phyloP scores from a whole-genome alignment of 495 filamentous ascomycete genomes.

The Parmelia sp. region DNA sequence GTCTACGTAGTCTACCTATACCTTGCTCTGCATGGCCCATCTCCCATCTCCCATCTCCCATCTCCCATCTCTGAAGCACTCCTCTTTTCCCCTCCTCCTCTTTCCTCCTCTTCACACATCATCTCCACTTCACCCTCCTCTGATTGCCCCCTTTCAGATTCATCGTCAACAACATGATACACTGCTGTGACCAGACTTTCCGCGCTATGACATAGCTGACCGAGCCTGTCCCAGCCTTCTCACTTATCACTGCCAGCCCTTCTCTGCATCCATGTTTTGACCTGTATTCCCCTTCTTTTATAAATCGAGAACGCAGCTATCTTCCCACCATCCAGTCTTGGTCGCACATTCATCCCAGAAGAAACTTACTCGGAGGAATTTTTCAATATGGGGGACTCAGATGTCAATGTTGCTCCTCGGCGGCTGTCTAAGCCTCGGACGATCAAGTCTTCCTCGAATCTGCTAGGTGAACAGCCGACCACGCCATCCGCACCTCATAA shows the following conservation, averaged over 20 bases:
- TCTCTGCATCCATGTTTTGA: background rate
- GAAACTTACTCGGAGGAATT: background rate
- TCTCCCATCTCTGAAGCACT: background rate
- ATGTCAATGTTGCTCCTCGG: conserved; percentile 9
- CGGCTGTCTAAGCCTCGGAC: conserved; percentile 15
- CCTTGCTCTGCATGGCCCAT: background rate
- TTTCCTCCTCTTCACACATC: background rate
- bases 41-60: background rate
- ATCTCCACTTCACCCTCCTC: background rate
- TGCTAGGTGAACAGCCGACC: conserved; percentile 12
- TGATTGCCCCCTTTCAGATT: background rate
- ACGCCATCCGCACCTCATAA: conserved; percentile 18
- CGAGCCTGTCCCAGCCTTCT: background rate
- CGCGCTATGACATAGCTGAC: background rate
- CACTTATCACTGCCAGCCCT: background rate
- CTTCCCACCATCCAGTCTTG: background rate
- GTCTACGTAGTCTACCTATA: too few species aligned
- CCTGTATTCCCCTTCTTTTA: background rate
- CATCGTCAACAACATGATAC: background rate
- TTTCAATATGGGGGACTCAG: background rate
- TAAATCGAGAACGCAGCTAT: background rate
- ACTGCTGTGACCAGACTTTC: background rate
- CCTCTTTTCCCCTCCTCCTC: background rate
- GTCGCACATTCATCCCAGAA: background rate
- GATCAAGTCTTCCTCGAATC: conserved; percentile 26